Conservation (phyloP, 2,329 filamentous ascomycete species). For the Fusarium sp. region DNA sequence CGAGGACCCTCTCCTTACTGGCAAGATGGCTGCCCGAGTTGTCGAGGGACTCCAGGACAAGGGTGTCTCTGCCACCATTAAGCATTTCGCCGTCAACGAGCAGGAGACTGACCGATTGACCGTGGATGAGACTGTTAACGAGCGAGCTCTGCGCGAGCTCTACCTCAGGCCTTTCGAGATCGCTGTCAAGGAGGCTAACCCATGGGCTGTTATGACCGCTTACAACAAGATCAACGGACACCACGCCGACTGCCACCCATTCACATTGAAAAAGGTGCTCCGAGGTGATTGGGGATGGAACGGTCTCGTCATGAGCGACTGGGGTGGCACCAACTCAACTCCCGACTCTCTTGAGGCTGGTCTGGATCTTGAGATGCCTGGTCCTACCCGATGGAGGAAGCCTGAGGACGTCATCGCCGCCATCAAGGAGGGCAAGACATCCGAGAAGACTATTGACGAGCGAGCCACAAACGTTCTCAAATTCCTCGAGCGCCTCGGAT, state of each 20-base stretch:
- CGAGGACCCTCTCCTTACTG: constrained; percentile 42
- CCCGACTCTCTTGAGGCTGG: constrained; percentile 49
- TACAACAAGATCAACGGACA: constrained; percentile 56
- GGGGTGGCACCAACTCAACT: constrained; percentile 51
- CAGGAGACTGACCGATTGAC: constrained; percentile 46
- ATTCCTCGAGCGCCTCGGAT: constrained; percentile 45
- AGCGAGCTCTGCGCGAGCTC: constrained; percentile 44
- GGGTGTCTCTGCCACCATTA: constrained; percentile 56
- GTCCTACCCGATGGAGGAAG: constrained; percentile 49
- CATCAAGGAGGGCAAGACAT: constrained; percentile 45
- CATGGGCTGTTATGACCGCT: constrained; percentile 53
- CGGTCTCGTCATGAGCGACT: constrained; percentile 52
- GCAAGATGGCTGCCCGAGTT: constrained; percentile 44
- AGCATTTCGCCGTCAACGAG: constrained; percentile 60
- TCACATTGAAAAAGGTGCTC: constrained; percentile 50
- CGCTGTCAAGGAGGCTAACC: constrained; percentile 53
- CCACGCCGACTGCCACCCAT: constrained; percentile 47
- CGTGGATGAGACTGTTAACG: constrained; percentile 44
- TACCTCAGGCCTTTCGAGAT: constrained; percentile 57
- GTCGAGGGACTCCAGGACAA: constrained; percentile 55
- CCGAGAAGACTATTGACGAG: constrained; percentile 46
- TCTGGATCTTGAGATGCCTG: constrained; percentile 54
- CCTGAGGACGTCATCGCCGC: constrained; percentile 46
- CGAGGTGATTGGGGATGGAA: constrained; percentile 59
- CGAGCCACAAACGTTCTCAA: constrained; percentile 47